A percentile compares a stretch with the other conserved stretches of the same genome.
phyloP scores from a whole-genome alignment of 345 rosid genomes.

The Heritiera fomes region DNA sequence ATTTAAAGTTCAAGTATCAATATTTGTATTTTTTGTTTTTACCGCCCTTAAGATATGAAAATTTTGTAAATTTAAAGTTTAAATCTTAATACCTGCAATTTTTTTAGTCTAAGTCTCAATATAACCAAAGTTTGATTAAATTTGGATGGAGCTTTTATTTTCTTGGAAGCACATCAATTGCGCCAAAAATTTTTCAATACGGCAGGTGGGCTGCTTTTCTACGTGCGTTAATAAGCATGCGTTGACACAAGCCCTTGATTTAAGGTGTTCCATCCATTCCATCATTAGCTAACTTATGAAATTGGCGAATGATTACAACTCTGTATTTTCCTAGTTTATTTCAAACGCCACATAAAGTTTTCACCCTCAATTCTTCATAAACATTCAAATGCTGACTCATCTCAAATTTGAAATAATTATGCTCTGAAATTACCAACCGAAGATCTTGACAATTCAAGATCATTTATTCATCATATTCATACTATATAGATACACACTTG shows the following conservation, averaged over 20 bases:
- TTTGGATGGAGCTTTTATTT: background rate
- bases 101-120: background rate
- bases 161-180: background rate
- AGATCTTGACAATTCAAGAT: slow-evolving; percentile 2
- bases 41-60: no score
- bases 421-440: background rate
- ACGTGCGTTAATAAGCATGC: background rate
- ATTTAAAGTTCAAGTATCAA: no score
- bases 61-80: no score
- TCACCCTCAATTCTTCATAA: background rate
- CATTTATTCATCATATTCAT: background rate
- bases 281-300: background rate
- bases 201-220: background rate
- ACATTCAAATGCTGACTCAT: background rate
- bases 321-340: background rate
- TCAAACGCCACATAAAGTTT: background rate
- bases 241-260: background rate
- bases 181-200: background rate
- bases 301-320: background rate
- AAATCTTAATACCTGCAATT: no score
- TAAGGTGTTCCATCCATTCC: background rate
- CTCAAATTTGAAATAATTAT: background rate
- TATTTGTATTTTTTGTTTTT: no score
- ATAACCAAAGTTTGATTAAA: background rate
- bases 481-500: no score